Base-by-base conservation (phyloP, 306 rosid species). In the Vigna hirtella region DNA sequence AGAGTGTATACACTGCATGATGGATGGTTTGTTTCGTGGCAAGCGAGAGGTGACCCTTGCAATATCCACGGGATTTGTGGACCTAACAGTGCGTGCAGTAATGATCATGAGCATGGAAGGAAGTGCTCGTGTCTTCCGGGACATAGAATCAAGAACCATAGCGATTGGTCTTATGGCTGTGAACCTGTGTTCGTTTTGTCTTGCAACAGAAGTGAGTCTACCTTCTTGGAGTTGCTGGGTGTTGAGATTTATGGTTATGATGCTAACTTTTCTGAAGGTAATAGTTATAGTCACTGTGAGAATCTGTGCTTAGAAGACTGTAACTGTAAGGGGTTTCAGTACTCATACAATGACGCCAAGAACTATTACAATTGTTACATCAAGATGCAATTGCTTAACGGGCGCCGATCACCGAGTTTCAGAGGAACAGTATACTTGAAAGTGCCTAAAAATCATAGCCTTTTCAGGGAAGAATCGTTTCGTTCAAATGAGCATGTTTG, bases 81-180 rank as follows among this genome's bases (percentile, higher is more conserved):
- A 15, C 57, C 72, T 6, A 66, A 83, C 18, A 80, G 87, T 36
- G n/a, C 13, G 64, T 57, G 64, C 13, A 4, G 34, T 24, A 11
- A 11, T 57, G n/a, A 24, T 57, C 36, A 2, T 12, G 0, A 24
- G 26, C 6, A 1, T 24, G 83, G 85, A 48, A 73, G 66, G 20
- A 83, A 68, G 38, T 86, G 87, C 9, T 61, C 83, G 4, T 83
- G 89, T 69, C 49, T 77, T n/a, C 76, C 85, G 2, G 85, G 89
- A 3, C 13, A 71, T 24, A 80, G 26, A 43, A 11, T 72, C 45
- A 83, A 55, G 34, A 77, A 77, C 15, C 57, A 6, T 13, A 52
- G 59, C 1, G 85, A 86, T 70, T 83, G 87, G 85, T 67, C 89
- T 47, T 68, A 72, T 10, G 93, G 93, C 4, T 89, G 91, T 30